phyloP scores from a whole-genome alignment of 2,329 filamentous ascomycete genomes.

The Hypoxylon sp. region DNA sequence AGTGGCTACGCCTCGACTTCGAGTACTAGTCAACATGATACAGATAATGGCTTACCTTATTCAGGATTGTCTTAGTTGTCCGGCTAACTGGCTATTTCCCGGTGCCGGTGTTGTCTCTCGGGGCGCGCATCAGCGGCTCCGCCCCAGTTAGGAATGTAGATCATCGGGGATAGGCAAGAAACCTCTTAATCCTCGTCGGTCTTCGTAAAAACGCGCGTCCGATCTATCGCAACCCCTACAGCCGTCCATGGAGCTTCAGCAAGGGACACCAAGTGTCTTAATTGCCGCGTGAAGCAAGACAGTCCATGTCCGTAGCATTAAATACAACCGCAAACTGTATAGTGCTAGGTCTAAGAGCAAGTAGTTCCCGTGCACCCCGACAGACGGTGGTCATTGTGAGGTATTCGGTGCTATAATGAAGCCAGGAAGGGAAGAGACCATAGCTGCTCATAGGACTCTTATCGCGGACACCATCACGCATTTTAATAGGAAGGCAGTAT shows the following conservation, averaged over 20 bases:
- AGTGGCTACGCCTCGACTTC: constrained; percentile 10
- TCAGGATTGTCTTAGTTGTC: constrained; percentile 14
- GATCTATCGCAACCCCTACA: constrained; percentile 4
- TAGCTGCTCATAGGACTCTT: neutral
- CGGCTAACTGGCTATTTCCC: neutral
- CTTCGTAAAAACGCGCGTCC: constrained; percentile 17
- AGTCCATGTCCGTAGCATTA: neutral
- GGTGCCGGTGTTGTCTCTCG: constrained; percentile 24
- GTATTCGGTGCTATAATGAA: neutral
- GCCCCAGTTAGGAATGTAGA: constrained; percentile 28
- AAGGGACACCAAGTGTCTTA: constrained; percentile 19
- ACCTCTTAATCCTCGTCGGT: constrained; percentile 18
- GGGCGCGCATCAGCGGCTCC: constrained; percentile 26
- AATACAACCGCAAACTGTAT: constrained; percentile 1
- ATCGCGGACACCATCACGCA: constrained; percentile 1
- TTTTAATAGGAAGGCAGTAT: constrained; percentile 4
- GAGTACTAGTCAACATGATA: constrained; percentile 22
- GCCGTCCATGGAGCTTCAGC: constrained; percentile 1
- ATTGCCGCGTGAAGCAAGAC: constrained; percentile 16
- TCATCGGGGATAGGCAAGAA: constrained; percentile 27
- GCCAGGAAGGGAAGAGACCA: constrained; percentile 3
- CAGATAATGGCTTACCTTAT: constrained; percentile 29
- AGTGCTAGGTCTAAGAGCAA: neutral
- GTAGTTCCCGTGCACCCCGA: too few species aligned
- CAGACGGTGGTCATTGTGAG: neutral